Evolutionary conservation across 176 grass and related monocot species (phyloP).

Genomic region (Hordeum vulgare): MorexV3_pseudomolecules_assembly NC_058520.1:536792594-536793093

Average conservation of each 20-base stretch:
- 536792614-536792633: too few species aligned
- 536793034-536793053: background rate
- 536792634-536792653: too few species aligned
- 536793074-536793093: background rate
- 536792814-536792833: slow-evolving; percentile 67
- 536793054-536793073: background rate
- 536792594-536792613: too few species aligned
- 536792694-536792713: too few species aligned
- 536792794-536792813: slow-evolving; percentile 99
- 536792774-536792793: slow-evolving; percentile 99
- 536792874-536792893: background rate
- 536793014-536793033: background rate
- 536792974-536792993: background rate
- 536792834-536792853: background rate
- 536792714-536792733: background rate
- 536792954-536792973: background rate
- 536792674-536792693: too few species aligned
- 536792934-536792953: background rate
- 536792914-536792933: too few species aligned
- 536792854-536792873: background rate
- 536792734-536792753: background rate
- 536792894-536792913: too few species aligned
- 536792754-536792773: slow-evolving; percentile 57
- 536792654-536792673: background rate
- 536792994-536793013: background rate